Conservation (phyloP, 2,329 filamentous ascomycete species). For the Coleophoma cylindrospora region DNA sequence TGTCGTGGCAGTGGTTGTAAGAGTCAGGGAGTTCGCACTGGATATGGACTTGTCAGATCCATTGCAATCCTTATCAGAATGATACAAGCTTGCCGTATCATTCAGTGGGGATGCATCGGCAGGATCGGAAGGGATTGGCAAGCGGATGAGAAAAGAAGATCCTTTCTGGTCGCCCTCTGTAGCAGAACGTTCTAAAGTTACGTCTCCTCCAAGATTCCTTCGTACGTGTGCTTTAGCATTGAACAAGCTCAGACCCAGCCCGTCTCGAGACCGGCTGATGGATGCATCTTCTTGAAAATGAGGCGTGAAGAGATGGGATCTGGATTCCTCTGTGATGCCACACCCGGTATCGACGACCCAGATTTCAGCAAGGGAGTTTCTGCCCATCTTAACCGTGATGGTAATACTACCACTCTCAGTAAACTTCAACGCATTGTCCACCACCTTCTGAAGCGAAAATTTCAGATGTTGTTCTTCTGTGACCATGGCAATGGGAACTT, state of each 20-base stretch:
- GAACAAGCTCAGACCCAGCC: constrained; percentile 62
- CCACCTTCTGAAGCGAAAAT: constrained; percentile 33
- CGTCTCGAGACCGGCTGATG: constrained; percentile 61
- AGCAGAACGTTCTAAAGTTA: constrained; percentile 58
- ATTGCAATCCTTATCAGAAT: no score
- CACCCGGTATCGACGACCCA: constrained; percentile 61
- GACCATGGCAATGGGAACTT: constrained; percentile 47
- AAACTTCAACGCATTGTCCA: constrained; percentile 66
- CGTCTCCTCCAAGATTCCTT: constrained; percentile 59
- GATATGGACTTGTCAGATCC: background rate
- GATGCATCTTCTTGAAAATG: constrained; percentile 67
- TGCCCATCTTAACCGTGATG: constrained; percentile 51
- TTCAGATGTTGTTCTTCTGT: constrained; percentile 43
- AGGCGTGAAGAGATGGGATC: constrained; percentile 63
- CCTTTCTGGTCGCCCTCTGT: constrained; percentile 56
- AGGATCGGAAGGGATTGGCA: constrained; percentile 37
- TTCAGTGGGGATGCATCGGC: constrained; percentile 13
- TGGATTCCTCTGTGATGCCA: constrained; percentile 62
- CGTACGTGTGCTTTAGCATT: constrained; percentile 69
- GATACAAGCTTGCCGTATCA: no score
- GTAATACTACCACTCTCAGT: constrained; percentile 59
- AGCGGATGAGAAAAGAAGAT: constrained; percentile 63
- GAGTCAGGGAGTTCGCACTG: background rate
- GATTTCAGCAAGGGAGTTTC: constrained; percentile 50
- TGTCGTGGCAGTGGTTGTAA: background rate